Evolutionary conservation across 2,329 filamentous ascomycete genomes (phyloP), one percentile per base, ranked within the genome.

Genomic region (Talaromyces albobiverticillius): DNA sequence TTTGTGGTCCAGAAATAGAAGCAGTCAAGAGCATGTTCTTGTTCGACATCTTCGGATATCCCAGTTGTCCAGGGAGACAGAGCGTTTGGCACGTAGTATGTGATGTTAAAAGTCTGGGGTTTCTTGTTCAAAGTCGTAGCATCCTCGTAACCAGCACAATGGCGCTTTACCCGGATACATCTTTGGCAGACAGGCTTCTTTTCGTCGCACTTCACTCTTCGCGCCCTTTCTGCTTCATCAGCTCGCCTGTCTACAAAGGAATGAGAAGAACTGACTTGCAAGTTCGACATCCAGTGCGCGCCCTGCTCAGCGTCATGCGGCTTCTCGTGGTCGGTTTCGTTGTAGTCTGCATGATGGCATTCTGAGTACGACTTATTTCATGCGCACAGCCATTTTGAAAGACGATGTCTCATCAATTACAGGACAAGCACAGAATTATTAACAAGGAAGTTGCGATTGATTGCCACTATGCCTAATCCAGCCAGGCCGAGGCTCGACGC

Each of bases 151-250:
- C 52, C 52, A 29, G 52, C 23, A 4, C 52, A 54, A 3, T 45
- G n/a, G 14, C 52, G 46, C 6, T 54, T 50, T 22, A 46, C 46
- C 11, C 32, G 31, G 18, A 50, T 22, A 22, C 52, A 54, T 18
- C 52, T 42, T 43, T 54, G 46, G 22, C 52, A 54, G 3, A 36
- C 47, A 23, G 52, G 40, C 23, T 50, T 54, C 16, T 22, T 46
- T 34, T 54, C 46, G 14, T 54, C 52, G 38, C 52, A 54, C 40
- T 54, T 54, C 1, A 54, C 52, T 32, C 52, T 42, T 45, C 52
- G 23, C 25, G 9, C 23, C 38, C 52, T 54, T 18, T 16, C 26
- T 10, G n/a, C 8, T 43, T 16, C 25, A 18, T 49, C 2, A 53
- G 18, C 22, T 3, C 23, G 13, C 18, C 25, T 40, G 23, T 8